A percentile compares a stretch with the other conserved stretches of the same genome.
Conservation (phyloP, 345 rosid species). For the Corchorus olitorius region DNA sequence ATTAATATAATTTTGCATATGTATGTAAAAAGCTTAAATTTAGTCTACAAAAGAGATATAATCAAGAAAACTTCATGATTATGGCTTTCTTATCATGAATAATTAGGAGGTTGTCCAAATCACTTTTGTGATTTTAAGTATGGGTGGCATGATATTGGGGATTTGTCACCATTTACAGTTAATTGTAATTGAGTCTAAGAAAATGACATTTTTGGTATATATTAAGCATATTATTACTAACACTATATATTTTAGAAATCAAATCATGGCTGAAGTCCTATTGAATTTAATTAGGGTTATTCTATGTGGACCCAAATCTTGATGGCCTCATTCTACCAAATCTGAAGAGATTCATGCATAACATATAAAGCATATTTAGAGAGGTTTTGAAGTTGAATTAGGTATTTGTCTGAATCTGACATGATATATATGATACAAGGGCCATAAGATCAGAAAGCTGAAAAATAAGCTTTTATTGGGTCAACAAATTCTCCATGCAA, state of each 20-base stretch:
- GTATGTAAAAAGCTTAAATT: no score
- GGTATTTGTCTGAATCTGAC: not conserved
- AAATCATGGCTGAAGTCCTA: not conserved
- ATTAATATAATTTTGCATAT: no score
- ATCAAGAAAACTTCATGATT: not conserved
- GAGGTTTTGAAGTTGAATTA: not conserved
- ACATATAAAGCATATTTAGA: not conserved
- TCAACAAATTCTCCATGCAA: not conserved
- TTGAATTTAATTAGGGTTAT: not conserved
- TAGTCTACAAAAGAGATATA: not conserved
- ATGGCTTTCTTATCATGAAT: not conserved
- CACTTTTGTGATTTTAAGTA: not conserved
- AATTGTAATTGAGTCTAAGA: no score
- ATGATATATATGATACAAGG: no score
- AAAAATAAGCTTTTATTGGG: not conserved
- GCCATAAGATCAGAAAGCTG: not conserved
- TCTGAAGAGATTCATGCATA: not conserved
- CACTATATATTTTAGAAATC: no score
- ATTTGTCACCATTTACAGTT: no score
- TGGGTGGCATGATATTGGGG: not conserved
- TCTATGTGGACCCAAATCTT: not conserved
- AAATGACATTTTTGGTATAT: no score
- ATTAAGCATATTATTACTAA: no score
- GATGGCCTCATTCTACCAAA: not conserved
- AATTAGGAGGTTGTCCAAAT: conserved; percentile 9